Evolutionary conservation across 345 rosid species (phyloP), one percentile per base, ranked within the genome.

Genomic region (Schrenkiella parvula): DNA sequence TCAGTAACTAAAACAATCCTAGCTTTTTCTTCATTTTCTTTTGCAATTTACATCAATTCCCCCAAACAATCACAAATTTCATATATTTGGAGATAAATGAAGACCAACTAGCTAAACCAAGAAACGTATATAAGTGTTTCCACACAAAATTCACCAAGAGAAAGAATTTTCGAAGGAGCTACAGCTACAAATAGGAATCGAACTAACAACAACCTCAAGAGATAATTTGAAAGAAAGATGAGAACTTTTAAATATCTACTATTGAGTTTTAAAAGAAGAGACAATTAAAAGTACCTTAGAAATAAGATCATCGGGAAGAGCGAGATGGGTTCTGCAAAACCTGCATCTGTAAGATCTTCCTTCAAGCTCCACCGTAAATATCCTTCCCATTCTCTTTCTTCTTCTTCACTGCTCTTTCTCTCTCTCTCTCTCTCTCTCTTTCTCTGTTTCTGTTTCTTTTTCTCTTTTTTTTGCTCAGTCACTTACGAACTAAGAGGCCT

Each of bases 281-380:
- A 21, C n/a, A 34, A 15, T 9, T 17, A 13, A 58, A 37, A 34
- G 38, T 81, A 90, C 98, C 86, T 68, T 68, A 34, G 96, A 90
- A 54, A 84, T 77, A 63, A 92, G 83, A 71, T 92, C 91, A 67
- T 79, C 70, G 39, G 83, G 87, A 72, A 84, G 86, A 70, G 98
- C 93, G 4, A 92, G 83, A 80, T 90, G 96, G 74, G 98, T 88
- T 68, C 76, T 80, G 54, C 98, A 92, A 55, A 79, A 87, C 85
- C 84, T 90, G 95, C 98, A 92, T 77, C 87, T 83, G 84, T 90
- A 92, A 73, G 90, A 81, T 82, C 95, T 83, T 63, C 98, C 98
- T 21, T 90, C 95, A n/a, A 88, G 82, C 80, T 92, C 96, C 80
- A 92, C 95, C 85, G 81, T 83, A 68, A 83, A 92, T 63, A 88